Percentiles rank a stretch among this genome's conserved stretches.
Conservation (phyloP, 2,329 filamentous ascomycete species). For the Colletotrichum spaethianum region DNA sequence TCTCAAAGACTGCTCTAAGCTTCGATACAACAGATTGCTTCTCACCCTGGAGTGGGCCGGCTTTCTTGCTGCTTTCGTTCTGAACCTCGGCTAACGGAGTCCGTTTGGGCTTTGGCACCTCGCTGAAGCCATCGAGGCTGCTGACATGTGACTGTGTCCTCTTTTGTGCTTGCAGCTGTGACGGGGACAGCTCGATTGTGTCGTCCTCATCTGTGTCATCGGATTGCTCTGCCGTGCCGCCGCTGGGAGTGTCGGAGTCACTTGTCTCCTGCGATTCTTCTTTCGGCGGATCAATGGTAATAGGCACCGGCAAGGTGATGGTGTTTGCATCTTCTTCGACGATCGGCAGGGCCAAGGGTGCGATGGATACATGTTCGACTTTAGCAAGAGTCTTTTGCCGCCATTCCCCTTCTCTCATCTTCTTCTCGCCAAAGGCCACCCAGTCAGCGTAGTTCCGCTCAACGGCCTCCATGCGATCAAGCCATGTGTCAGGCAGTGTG, state of each 20-base stretch:
- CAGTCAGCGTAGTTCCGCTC: conserved; percentile 86
- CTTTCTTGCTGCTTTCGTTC: conserved; percentile 29
- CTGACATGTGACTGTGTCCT: neutral
- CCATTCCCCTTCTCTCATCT: conserved; percentile 78
- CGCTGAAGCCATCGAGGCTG: conserved; percentile 25
- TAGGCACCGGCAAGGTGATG: conserved; percentile 30
- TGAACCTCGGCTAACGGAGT: conserved; percentile 28
- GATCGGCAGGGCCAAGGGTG: neutral
- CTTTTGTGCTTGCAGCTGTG: conserved; percentile 21
- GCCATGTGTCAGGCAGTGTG: conserved; percentile 87
- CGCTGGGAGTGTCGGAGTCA: neutral
- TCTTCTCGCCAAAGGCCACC: conserved; percentile 83
- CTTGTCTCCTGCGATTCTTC: conserved; percentile 10
- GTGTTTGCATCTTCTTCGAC: neutral
- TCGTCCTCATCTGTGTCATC: conserved; percentile 20
- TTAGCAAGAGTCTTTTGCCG: conserved; percentile 34
- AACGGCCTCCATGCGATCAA: conserved; percentile 85
- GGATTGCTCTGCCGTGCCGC: conserved; percentile 25
- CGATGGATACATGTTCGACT: conserved; percentile 40
- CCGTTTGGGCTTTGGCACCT: conserved; percentile 22
- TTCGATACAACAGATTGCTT: conserved; percentile 15
- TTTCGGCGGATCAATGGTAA: conserved; percentile 23
- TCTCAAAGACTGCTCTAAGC: conserved; percentile 4
- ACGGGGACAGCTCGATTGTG: conserved; percentile 4
- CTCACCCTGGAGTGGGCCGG: neutral